Evolutionary conservation across 139 green algal genomes (phyloP).

Genomic region (Ettlia oleoabundans): DNA sequence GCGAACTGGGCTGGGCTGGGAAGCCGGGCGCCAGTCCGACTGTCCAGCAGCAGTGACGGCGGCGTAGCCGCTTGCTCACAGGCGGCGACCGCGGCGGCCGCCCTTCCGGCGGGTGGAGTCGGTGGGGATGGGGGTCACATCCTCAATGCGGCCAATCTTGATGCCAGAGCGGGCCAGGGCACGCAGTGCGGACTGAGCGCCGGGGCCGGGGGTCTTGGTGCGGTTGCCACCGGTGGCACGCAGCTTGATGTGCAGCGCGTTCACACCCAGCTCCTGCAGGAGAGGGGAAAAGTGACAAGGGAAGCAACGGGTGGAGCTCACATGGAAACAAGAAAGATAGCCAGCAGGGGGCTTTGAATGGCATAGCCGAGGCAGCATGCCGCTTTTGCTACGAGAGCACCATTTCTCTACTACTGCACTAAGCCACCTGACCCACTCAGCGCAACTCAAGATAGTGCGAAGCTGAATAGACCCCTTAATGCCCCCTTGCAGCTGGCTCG

Average conservation of each 20-base stretch:
- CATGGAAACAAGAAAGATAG: too few species aligned
- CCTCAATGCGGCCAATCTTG: slow-evolving; percentile 99
- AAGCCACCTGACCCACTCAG: too few species aligned
- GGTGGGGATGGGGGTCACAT: slow-evolving; percentile 99
- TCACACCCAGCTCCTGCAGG: slow-evolving; percentile 96
- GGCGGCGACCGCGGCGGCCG: slow-evolving; percentile 93
- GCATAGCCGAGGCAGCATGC: too few species aligned
- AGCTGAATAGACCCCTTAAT: too few species aligned
- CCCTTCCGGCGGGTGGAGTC: slow-evolving; percentile 97
- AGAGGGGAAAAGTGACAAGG: background rate
- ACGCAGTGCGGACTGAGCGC: slow-evolving; percentile 96
- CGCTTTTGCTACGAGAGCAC: too few species aligned
- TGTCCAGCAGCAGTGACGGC: too few species aligned
- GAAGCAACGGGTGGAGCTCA: background rate
- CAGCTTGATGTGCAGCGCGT: slow-evolving; percentile 99
- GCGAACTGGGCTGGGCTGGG: too few species aligned
- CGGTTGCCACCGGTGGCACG: slow-evolving; percentile 98
- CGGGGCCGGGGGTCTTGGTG: slow-evolving; percentile 99
- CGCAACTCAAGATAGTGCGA: too few species aligned
- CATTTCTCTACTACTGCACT: too few species aligned
- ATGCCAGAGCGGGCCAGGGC: slow-evolving; percentile 98
- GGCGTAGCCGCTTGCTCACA: too few species aligned
- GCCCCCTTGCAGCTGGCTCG: background rate
- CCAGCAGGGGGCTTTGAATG: too few species aligned
- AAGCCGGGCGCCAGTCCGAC: too few species aligned